These are phyloP conservation scores for Allium sativum DNA, from an alignment of 106 monocot genomes.

Conservation along the genomic window DNA sequence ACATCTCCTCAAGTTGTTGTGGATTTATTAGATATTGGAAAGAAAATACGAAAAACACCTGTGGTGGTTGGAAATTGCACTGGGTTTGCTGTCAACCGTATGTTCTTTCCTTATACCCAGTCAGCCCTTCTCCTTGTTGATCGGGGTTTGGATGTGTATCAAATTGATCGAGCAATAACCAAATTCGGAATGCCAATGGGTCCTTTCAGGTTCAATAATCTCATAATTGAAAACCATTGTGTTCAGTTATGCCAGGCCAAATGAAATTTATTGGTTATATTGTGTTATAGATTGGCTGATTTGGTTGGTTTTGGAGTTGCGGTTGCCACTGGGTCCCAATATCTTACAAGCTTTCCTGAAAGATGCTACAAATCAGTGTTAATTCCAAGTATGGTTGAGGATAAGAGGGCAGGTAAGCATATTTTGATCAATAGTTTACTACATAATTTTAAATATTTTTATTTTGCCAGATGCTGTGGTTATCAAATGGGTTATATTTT, in stretches of 20 bases:
- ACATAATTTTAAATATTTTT: no score
- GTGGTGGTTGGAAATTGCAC: conserved; percentile 93
- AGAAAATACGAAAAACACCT: conserved; percentile 85
- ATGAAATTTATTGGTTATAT: not conserved
- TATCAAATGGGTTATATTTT: not conserved
- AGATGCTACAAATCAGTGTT: conserved; percentile 75
- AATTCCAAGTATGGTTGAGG: conserved; percentile 67
- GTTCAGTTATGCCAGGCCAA: conserved; percentile 13
- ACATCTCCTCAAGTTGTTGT: conserved; percentile 92
- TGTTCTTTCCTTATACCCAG: conserved; percentile 97
- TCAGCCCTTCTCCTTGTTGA: conserved; percentile 71
- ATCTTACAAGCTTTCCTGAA: conserved; percentile 77
- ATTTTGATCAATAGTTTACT: not conserved
- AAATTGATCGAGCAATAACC: conserved; percentile 66
- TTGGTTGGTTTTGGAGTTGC: conserved; percentile 90
- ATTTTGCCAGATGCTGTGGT: no score
- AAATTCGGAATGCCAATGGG: conserved; percentile 99
- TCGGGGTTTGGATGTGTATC: conserved; percentile 77
- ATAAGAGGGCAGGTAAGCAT: conserved; percentile 64
- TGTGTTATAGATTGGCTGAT: conserved; percentile 51
- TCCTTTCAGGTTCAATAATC: conserved; percentile 67
- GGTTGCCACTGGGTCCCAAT: conserved; percentile 62
- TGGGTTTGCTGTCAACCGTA: conserved; percentile 95
- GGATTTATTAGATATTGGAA: conserved; percentile 82
- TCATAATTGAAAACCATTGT: no score